A percentile compares a stretch with the other conserved stretches of the same genome.
Conservation (phyloP, 164 flowering plant species). For the Tetrastigma voinierianum region DNA sequence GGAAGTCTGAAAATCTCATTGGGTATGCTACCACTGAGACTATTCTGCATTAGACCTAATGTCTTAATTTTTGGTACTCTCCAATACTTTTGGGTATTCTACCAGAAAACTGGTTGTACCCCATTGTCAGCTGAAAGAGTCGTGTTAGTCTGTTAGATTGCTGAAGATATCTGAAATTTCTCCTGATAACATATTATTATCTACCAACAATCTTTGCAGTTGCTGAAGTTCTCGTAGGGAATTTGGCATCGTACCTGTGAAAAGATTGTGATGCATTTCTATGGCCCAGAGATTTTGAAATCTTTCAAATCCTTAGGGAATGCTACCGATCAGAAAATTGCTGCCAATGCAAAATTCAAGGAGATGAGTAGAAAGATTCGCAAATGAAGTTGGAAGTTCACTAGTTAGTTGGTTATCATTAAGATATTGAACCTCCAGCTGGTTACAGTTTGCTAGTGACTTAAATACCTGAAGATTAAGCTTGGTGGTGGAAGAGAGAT, state of each 20-base stretch:
- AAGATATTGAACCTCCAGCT: neutral
- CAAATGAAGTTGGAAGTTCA: constrained; percentile 10
- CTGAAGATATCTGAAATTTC: constrained; percentile 11
- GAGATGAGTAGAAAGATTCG: constrained; percentile 13
- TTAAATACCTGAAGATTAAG: constrained; percentile 4
- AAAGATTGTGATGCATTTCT: constrained; percentile 3
- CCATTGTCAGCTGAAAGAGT: constrained; percentile 2
- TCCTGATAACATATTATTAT: constrained; percentile 5
- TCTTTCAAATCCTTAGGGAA: constrained; percentile 4
- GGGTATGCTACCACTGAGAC: constrained; percentile 9
- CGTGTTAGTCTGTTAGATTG: constrained; percentile 8
- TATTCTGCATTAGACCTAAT: neutral
- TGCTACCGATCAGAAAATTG: constrained; percentile 5
- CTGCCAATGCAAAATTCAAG: constrained; percentile 5
- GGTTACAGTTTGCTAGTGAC: constrained; percentile 7
- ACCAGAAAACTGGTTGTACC: constrained; percentile 16
- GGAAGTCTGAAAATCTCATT: constrained; percentile 7
- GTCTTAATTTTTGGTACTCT: neutral
- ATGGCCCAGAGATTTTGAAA: constrained; percentile 12
- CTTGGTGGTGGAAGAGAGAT: constrained; percentile 7
- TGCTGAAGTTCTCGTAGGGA: constrained; percentile 4
- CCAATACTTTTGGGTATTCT: constrained; percentile 6
- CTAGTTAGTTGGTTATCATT: constrained; percentile 5
- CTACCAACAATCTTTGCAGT: neutral
- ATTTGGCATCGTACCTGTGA: constrained; percentile 4